Base-by-base conservation (phyloP, 805 yeast species). In the Pichia membranifaciens region DNA sequence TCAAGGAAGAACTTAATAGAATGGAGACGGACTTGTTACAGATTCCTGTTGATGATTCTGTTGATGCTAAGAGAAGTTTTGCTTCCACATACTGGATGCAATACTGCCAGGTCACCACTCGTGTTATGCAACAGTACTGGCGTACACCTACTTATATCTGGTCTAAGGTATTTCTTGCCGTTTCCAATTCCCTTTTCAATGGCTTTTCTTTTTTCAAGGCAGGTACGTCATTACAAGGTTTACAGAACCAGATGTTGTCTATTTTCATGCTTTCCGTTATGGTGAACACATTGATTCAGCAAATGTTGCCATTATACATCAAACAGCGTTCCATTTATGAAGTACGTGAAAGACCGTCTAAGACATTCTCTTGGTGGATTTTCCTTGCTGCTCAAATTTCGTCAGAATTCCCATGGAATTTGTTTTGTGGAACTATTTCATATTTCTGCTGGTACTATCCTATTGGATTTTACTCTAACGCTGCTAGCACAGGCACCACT, bases 241-340 rank as follows among this genome's bases (percentile, higher is more conserved):
- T 87, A 57, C 96, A 88, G 64, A 86, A 87, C 65, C 93, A 84
- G 69, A 81, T 85, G 88, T 78, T 84, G 56, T 72, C 89, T 2
- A 59, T 83, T 38, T 86, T 86, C 69, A 82, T 84, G 87, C 75
- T 80, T 57, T 60, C 78, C 36, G 72, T 78, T 55, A 68, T 75
- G 43, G 72, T 79, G 66, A 73, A 73, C 53, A 79, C 84, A 21
- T 58, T 81, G 55, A 59, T 79, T 43, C 78, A 81, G 53, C 89
- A 84, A 62, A 72, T 77, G 67, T 64, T 82, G 54, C 88, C 89
- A 17, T 62, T 75, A 47, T 85, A 70, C 60, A 76, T 79, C 34
- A 53, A 66, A 29, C 87, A 81, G 60, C 75, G 90, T 66, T 76
- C 76, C 54, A 64, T 83, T 35, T 83, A 82, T 56, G 89, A 84